Evolutionary conservation across 2,329 filamentous ascomycete species (phyloP).

Genomic region (Monosporascus sp.): DNA sequence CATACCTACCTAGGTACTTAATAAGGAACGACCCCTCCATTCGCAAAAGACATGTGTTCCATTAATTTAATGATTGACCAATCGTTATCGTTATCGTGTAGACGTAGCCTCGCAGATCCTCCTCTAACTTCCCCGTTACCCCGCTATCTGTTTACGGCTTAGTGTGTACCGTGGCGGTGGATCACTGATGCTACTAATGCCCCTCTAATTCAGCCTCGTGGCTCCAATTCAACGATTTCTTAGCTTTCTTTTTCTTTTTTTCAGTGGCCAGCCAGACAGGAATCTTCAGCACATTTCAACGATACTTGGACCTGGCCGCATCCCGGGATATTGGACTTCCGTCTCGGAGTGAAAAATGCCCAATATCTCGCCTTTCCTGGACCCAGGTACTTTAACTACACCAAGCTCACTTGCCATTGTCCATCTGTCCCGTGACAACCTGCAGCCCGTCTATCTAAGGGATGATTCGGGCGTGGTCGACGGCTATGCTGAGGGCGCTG

Average conservation of each 20-base stretch:
- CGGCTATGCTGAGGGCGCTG: slow-evolving; percentile 70
- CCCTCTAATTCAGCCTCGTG: slow-evolving; percentile 1
- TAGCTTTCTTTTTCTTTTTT: too few species aligned
- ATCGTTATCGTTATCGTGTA: not conserved
- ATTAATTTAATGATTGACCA: not conserved
- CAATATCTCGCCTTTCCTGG: slow-evolving; percentile 70
- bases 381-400: slow-evolving; percentile 57
- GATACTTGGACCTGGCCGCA: not conserved
- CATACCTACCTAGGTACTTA: too few species aligned
- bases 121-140: not conserved
- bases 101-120: not conserved
- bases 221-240: too few species aligned
- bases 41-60: not conserved
- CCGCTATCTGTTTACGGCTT: not conserved
- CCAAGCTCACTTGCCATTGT: slow-evolving; percentile 71
- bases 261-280: too few species aligned
- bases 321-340: slow-evolving; percentile 1
- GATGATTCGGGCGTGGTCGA: slow-evolving; percentile 56
- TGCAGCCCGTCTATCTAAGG: slow-evolving; percentile 68
- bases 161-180: not conserved
- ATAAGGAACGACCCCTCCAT: not conserved
- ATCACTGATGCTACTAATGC: not conserved
- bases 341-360: slow-evolving; percentile 24
- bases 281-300: not conserved
- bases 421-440: slow-evolving; percentile 81